phyloP scores from a whole-genome alignment of 129 eudicot species.

The Logfia minima region DNA sequence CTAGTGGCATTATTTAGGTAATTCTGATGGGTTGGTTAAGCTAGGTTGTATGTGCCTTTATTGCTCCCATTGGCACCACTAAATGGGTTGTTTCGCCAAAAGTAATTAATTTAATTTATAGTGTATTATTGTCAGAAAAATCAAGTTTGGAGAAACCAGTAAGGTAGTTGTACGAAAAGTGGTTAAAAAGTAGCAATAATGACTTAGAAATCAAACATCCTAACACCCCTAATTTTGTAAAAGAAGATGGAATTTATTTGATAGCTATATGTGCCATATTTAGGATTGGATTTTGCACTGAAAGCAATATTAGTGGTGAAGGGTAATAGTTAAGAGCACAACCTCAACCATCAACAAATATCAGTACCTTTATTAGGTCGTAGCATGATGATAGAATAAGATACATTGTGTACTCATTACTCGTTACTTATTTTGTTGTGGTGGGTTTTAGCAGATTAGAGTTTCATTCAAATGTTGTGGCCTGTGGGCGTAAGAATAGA shows the following conservation, averaged over 20 bases:
- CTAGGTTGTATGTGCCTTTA: constrained; percentile 21
- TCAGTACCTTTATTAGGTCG: not conserved
- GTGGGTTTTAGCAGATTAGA: too few relatives aligned
- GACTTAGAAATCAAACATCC: not conserved
- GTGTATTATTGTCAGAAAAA: not conserved
- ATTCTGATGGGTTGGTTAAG: constrained; percentile 9
- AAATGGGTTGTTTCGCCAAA: not conserved
- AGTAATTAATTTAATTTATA: not conserved
- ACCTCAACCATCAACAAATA: not conserved
- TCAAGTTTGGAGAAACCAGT: not conserved
- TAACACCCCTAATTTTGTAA: constrained; percentile 11
- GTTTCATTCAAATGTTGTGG: too few relatives aligned
- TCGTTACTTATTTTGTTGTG: too few relatives aligned
- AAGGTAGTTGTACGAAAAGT: not conserved
- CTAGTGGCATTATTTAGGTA: not conserved
- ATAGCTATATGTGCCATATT: not conserved
- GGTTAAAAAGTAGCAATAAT: not conserved
- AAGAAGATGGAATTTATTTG: constrained; percentile 10
- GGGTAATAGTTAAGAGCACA: not conserved
- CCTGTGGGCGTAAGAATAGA: not conserved
- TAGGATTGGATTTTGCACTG: not conserved
- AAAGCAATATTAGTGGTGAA: not conserved
- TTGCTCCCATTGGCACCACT: constrained; percentile 10
- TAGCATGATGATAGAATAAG: too few relatives aligned
- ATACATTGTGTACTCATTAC: too few relatives aligned